Evolutionary conservation across 192 early-diverging fungal species (phyloP).

Genomic region (Geranomyces michiganensis): DNA sequence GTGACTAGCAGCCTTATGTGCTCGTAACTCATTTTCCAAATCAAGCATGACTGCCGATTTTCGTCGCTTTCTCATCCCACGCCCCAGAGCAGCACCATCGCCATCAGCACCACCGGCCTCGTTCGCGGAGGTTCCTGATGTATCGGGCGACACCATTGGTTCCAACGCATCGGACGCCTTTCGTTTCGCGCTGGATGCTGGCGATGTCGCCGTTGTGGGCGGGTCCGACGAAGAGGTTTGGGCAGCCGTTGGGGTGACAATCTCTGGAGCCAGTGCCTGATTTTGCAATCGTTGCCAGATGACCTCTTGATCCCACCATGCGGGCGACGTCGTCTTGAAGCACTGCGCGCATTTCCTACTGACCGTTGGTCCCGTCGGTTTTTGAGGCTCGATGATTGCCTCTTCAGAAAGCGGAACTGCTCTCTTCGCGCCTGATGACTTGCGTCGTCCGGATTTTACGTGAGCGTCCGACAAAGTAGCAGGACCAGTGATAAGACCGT

Average conservation of each 20-base stretch:
- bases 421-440: not conserved
- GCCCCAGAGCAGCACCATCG: not conserved
- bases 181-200: not conserved
- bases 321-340: constrained; percentile 16
- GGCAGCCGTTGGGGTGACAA: not conserved
- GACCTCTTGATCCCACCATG: constrained; percentile 28
- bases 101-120: not conserved
- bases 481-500: not conserved
- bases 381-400: not conserved
- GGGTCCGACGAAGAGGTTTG: not conserved
- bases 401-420: not conserved
- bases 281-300: not conserved
- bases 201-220: no score
- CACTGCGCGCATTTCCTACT: constrained; percentile 14
- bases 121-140: not conserved
- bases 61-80: constrained; percentile 14
- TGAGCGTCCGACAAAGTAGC: not conserved
- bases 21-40: not conserved
- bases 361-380: not conserved
- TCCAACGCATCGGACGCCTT: not conserved
- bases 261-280: not conserved
- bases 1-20: no score
- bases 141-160: not conserved
- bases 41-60: not conserved
- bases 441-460: not conserved